Evolutionary conservation across 352 stramenopile genomes (phyloP), one percentile per base, ranked within the genome.

Genomic region (Phytophthora vignae): DNA sequence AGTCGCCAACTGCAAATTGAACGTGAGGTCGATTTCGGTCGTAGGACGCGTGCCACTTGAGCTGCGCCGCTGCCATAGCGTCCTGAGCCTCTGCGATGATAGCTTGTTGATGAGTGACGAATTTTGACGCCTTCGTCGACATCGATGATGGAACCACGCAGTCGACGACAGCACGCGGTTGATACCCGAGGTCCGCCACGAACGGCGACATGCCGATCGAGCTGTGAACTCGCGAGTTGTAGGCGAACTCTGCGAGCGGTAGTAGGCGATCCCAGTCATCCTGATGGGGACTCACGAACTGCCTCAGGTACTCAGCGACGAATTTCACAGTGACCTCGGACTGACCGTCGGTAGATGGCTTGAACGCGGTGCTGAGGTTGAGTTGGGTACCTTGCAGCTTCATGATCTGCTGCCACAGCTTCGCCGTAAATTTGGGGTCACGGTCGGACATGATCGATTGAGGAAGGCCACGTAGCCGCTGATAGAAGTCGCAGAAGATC

Each of bases 21-120:
- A 49, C 3, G 3, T 53, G 44, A 38, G 46, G 46, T n/a, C 46
- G n/a, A 38, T 65, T 65, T 11, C 36, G 50, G 12, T 57, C 44
- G 29, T 65, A 48, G n/a, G 40, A 14, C 14, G 22, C 10, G 15
- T 66, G 46, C 31, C 48, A 52, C 2, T 11, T 3, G 10, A 49
- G 14, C 9, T 66, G 59, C 40, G 59, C 59, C 0, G 19, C 48
- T 31, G 46, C 59, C 25, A 66, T 55, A 4, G 48, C 55, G 42
- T 58, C 59, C 8, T 31, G n/a, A 10, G 48, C 48, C 27, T 66
- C 44, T 11, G 14, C 25, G 1, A 66, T 19, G 17, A 66, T 52
- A 5, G 38, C 40, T 29, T 66, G 48, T 3, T 61, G 55, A 12
- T 61, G 55, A 9, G 2, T 10, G 10, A 50, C 6, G 15, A 29